phyloP scores from a whole-genome alignment of 2,329 filamentous ascomycete genomes.

The Clarireedia sp. region DNA sequence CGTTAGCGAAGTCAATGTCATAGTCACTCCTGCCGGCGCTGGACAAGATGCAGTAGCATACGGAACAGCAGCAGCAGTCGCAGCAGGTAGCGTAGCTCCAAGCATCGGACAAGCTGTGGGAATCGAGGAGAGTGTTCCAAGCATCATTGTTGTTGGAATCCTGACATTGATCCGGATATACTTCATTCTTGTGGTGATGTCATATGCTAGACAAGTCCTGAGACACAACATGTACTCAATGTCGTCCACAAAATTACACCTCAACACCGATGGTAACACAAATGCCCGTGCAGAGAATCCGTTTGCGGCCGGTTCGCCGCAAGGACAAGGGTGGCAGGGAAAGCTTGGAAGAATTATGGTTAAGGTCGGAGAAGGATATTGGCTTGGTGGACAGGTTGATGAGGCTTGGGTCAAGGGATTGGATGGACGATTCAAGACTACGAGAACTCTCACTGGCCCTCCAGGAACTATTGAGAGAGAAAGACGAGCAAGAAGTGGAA shows the following conservation, averaged over 20 bases:
- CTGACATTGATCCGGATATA: slow-evolving; percentile 75
- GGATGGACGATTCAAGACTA: slow-evolving; percentile 50
- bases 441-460: slow-evolving; percentile 32
- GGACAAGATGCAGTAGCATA: slow-evolving; percentile 48
- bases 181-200: slow-evolving; percentile 75
- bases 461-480: slow-evolving; percentile 35
- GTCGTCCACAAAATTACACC: slow-evolving; percentile 24
- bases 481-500: slow-evolving; percentile 36
- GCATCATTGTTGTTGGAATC: slow-evolving; percentile 65
- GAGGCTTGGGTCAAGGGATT: slow-evolving; percentile 62
- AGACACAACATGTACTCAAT: slow-evolving; percentile 56
- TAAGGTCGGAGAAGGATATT: slow-evolving; percentile 65
- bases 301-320: slow-evolving; percentile 61
- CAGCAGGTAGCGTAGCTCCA: slow-evolving; percentile 32
- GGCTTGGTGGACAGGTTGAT: slow-evolving; percentile 60
- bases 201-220: slow-evolving; percentile 71
- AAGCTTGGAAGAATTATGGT: slow-evolving; percentile 74
- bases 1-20: slow-evolving; percentile 47
- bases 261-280: slow-evolving; percentile 29
- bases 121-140: slow-evolving; percentile 61
- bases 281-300: slow-evolving; percentile 54
- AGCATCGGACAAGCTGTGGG: slow-evolving; percentile 56
- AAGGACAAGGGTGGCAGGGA: slow-evolving; percentile 72
- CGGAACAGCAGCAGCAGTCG: slow-evolving; percentile 30
- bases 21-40: slow-evolving; percentile 39